These are phyloP conservation scores for Barnettozyma sp. DNA, from an alignment of 805 yeast genomes.

Conservation along the genomic window DNA sequence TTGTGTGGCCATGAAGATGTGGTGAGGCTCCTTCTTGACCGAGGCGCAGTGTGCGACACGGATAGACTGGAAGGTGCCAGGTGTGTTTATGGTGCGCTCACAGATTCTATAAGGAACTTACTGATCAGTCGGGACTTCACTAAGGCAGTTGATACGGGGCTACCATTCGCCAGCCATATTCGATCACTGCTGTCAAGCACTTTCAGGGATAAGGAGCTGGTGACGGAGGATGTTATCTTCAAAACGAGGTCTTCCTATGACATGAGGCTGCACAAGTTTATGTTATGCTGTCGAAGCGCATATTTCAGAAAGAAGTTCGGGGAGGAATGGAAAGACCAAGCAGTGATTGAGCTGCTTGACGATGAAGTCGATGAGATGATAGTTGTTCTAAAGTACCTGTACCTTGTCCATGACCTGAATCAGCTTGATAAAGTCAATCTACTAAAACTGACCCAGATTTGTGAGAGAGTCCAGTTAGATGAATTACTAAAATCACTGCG, in stretches of 20 bases:
- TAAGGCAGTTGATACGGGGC: conserved; percentile 56
- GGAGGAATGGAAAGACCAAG: conserved; percentile 21
- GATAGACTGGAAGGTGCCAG: conserved; percentile 79
- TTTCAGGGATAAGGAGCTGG: conserved; percentile 9
- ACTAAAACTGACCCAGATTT: conserved; percentile 23
- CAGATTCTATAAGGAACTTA: conserved; percentile 53
- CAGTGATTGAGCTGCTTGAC: conserved; percentile 17
- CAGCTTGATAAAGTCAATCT: conserved; percentile 28
- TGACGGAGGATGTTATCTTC: conserved; percentile 22
- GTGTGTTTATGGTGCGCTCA: conserved; percentile 73
- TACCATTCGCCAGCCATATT: conserved; percentile 69
- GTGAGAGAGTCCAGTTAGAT: conserved; percentile 31
- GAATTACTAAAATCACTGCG: conserved; percentile 33
- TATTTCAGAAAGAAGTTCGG: conserved; percentile 25
- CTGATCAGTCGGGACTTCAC: conserved; percentile 57
- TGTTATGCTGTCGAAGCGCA: conserved; percentile 33
- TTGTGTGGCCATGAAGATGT: conserved; percentile 67
- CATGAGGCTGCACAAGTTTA: conserved; percentile 33
- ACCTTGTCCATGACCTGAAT: conserved; percentile 35
- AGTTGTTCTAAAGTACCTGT: conserved; percentile 28
- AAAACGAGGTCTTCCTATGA: conserved; percentile 13
- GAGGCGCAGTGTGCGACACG: conserved; percentile 74
- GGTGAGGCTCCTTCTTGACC: conserved; percentile 50
- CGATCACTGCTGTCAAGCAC: conserved; percentile 35
- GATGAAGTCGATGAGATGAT: conserved; percentile 22